These are phyloP conservation scores for Nakazawaea holstii DNA, from an alignment of 805 yeast genomes.

Conservation along the genomic window DNA sequence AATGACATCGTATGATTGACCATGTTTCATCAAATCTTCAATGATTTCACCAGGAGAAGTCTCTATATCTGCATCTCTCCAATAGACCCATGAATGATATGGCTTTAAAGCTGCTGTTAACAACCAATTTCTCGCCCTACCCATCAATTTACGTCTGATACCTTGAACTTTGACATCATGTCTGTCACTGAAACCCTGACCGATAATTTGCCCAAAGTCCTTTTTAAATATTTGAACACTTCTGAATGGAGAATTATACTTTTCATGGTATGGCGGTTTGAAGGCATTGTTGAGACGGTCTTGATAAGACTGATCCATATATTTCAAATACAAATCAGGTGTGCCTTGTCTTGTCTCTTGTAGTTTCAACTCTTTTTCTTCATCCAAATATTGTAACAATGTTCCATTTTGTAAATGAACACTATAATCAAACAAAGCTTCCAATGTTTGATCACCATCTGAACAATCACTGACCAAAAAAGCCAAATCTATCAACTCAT, in stretches of 20 bases:
- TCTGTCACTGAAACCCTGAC: conserved; percentile 79
- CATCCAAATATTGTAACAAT: conserved; percentile 41
- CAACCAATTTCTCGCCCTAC: conserved; percentile 82
- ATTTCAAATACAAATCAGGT: conserved; percentile 56
- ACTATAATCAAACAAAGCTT: conserved; percentile 58
- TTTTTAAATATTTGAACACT: conserved; percentile 74
- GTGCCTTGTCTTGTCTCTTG: conserved; percentile 42
- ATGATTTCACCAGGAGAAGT: conserved; percentile 75
- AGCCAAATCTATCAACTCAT: conserved; percentile 71
- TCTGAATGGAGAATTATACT: conserved; percentile 66
- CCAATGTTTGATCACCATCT: conserved; percentile 57
- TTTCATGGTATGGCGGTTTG: conserved; percentile 58
- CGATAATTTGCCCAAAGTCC: conserved; percentile 79
- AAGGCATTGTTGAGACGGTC: conserved; percentile 54
- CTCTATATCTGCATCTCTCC: conserved; percentile 87
- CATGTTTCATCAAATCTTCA: conserved; percentile 62
- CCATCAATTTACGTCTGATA: conserved; percentile 78
- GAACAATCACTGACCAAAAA: conserved; percentile 80
- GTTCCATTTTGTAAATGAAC: conserved; percentile 69
- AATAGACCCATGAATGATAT: conserved; percentile 85
- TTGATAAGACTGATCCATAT: conserved; percentile 61
- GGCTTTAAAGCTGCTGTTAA: conserved; percentile 70
- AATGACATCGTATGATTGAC: conserved; percentile 59
- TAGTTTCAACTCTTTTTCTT: conserved; percentile 30
- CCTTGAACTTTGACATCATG: conserved; percentile 87